Evolutionary conservation across 306 rosid genomes (phyloP), one percentile per base, ranked within the genome.

Genomic region (Medicago truncatula): DNA sequence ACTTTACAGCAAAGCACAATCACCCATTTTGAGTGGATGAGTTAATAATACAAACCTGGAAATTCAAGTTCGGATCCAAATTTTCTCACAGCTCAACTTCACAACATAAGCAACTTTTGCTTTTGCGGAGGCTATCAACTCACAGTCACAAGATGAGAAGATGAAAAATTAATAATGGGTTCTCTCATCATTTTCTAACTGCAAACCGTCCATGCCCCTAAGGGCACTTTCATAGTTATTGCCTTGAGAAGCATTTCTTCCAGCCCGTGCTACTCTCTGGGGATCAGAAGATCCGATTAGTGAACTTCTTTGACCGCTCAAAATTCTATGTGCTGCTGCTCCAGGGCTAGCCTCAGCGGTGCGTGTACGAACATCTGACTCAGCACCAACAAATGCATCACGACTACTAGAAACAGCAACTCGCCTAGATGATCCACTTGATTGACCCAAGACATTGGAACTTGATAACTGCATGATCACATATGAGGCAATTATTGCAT

Each of bases 361-460:
- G 7, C 86, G 93, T 1, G 88, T 50, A 15, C 92, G 97, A 21
- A 82, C 71, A 62, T 93, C 97, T 25, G 92, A 85, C 75, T 93
- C 98, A n/a, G 90, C 84, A 73, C 89, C 88, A 67, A 76, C 78
- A 68, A 85, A 86, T 59, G 95, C 93, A 16, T 93, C 96, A 2
- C 93, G 89, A 71, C 93, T 86, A 86, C 93, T 56, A 63, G 98
- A 88, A 77, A 83, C 89, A 66, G 91, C 96, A 57, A 84, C 94
- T 54, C 93, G 93, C 86, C 97, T 88, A n/a, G 93, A 82, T 73
- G 97, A 88, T 75, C 96, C 98, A 80, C 92, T 83, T 18, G 98
- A 83, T 71, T 89, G 90, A 56, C 96, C 97, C 81, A 87, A 59
- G 8, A 76, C 78, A 75, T 86, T 89, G 75, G 89, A 54, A 56